Evolutionary conservation across 2,329 filamentous ascomycete genomes (phyloP).

Genomic region (Colletotrichum musicola): DNA sequence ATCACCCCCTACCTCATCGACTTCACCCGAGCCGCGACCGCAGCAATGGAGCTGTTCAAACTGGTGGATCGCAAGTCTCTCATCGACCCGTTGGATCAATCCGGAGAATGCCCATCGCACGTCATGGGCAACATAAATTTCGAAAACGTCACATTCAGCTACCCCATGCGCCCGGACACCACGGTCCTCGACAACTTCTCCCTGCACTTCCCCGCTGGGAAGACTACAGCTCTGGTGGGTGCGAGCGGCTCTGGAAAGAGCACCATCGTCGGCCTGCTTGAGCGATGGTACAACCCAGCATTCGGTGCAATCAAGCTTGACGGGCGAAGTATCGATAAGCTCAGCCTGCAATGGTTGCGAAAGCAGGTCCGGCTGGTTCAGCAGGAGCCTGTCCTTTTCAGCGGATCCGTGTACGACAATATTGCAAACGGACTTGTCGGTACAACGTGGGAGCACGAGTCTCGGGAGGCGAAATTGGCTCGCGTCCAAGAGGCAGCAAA

Average conservation of each 20-base stretch:
- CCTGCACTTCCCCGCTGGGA: slow-evolving; percentile 71
- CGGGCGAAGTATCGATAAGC: slow-evolving; percentile 42
- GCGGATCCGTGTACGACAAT: slow-evolving; percentile 43
- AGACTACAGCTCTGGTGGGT: slow-evolving; percentile 77
- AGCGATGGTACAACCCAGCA: slow-evolving; percentile 69
- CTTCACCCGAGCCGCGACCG: slow-evolving; percentile 42
- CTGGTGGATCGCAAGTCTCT: slow-evolving; percentile 43
- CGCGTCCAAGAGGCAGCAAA: slow-evolving; percentile 41
- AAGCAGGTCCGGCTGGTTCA: slow-evolving; percentile 48
- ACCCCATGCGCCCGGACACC: slow-evolving; percentile 76
- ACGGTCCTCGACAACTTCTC: slow-evolving; percentile 73
- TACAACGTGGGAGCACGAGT: slow-evolving; percentile 14
- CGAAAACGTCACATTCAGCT: slow-evolving; percentile 73
- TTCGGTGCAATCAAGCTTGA: slow-evolving; percentile 46
- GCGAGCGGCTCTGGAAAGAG: slow-evolving; percentile 78
- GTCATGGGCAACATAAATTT: slow-evolving; percentile 62
- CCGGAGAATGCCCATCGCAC: slow-evolving; percentile 5
- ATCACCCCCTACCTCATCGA: slow-evolving; percentile 42
- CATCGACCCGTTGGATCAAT: slow-evolving; percentile 42
- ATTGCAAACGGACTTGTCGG: slow-evolving; percentile 43
- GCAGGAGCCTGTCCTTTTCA: slow-evolving; percentile 44
- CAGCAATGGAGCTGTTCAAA: slow-evolving; percentile 41
- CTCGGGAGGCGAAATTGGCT: slow-evolving; percentile 14
- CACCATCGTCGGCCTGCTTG: slow-evolving; percentile 75
- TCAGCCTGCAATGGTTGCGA: slow-evolving; percentile 48